Conservation (phyloP, 306 rosid species). For the Cucurbita moschata region DNA sequence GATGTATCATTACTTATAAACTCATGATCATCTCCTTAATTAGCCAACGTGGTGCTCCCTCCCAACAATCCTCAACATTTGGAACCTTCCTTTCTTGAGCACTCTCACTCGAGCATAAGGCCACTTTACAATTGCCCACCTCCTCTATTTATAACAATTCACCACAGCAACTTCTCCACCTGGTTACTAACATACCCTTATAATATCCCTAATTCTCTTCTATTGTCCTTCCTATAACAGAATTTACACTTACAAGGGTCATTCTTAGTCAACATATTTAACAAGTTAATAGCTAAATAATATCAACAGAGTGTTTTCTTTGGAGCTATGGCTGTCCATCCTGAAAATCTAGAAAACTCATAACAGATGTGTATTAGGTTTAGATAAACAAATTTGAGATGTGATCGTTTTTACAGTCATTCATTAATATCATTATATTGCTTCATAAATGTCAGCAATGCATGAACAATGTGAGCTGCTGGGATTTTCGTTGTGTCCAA, state of each 20-base stretch:
- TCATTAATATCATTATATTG: neutral
- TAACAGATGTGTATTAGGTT: neutral
- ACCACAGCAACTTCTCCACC: too few species aligned
- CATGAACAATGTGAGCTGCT: neutral
- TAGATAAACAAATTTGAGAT: neutral
- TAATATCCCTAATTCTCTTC: too few species aligned
- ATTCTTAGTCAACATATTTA: neutral
- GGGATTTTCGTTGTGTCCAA: neutral
- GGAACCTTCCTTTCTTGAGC: too few species aligned
- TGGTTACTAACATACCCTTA: too few species aligned
- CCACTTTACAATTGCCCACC: too few species aligned
- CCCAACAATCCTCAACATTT: too few species aligned
- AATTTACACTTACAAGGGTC: neutral
- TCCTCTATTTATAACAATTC: too few species aligned
- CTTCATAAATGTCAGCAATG: neutral
- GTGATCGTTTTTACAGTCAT: neutral
- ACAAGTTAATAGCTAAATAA: neutral
- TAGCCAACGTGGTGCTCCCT: too few species aligned
- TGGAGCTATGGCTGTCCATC: neutral
- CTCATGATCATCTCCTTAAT: too few species aligned
- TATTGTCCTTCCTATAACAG: neutral
- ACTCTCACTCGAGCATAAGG: too few species aligned
- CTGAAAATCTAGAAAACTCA: neutral
- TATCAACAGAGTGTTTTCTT: neutral
- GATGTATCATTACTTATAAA: too few species aligned